Percentiles rank a stretch among this genome's conserved stretches.
Evolutionary conservation across 2,329 filamentous ascomycete genomes (phyloP).

Genomic region (Colletotrichum euphorbiae): DNA sequence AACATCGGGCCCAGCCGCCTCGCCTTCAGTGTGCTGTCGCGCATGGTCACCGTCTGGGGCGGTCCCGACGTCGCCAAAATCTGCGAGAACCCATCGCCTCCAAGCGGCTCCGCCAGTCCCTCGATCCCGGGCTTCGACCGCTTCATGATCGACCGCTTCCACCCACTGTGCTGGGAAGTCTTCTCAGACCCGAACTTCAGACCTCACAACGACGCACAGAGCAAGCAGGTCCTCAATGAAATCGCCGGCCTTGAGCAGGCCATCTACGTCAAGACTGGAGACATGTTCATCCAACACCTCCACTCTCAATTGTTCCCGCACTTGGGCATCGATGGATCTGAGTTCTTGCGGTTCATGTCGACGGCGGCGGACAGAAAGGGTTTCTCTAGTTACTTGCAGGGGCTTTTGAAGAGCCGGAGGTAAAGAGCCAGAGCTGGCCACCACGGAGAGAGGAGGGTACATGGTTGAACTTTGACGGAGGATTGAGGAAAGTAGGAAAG

Average conservation of each 20-base stretch:
- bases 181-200: constrained; percentile 83
- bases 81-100: constrained; percentile 61
- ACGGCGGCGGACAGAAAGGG: constrained; percentile 69
- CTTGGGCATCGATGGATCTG: constrained; percentile 71
- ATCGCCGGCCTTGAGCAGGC: constrained; percentile 88
- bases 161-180: constrained; percentile 89
- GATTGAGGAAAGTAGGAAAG: constrained; percentile 2
- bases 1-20: constrained; percentile 73
- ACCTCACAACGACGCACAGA: constrained; percentile 84
- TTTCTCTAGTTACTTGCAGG: constrained; percentile 73
- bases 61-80: constrained; percentile 80
- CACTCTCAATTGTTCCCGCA: constrained; percentile 72
- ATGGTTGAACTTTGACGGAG: constrained; percentile 3
- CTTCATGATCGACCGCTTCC: constrained; percentile 91
- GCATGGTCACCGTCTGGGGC: constrained; percentile 91
- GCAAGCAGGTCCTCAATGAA: constrained; percentile 87
- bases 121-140: constrained; percentile 88
- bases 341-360: constrained; percentile 69
- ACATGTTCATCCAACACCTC: constrained; percentile 79
- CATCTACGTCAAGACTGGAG: constrained; percentile 91
- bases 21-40: constrained; percentile 83
- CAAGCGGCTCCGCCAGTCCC: constrained; percentile 64
- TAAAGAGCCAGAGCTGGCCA: neutral
- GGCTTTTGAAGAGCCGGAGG: constrained; percentile 62
- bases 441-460: constrained; percentile 31